A percentile compares a stretch with the other conserved stretches of the same genome.
These are phyloP conservation scores for Phytopythium litorale DNA, from an alignment of 352 stramenopile genomes.

Conservation along the genomic window DNA sequence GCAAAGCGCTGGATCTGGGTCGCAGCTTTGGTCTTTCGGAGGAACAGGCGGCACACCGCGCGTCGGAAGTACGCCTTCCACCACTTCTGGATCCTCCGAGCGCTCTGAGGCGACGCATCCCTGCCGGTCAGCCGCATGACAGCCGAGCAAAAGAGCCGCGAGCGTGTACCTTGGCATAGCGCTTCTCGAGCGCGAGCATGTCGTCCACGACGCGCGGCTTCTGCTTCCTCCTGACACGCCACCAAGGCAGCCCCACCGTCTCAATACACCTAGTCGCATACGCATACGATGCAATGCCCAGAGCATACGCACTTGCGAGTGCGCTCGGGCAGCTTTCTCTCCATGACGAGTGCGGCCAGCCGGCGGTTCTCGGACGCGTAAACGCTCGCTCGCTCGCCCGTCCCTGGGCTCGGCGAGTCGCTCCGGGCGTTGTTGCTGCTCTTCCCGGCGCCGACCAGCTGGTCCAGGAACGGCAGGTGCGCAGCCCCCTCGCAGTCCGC, in stretches of 20 bases:
- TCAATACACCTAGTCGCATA: no score
- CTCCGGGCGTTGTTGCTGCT: constrained; percentile 28
- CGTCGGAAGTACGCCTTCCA: constrained; percentile 40
- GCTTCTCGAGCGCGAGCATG: constrained; percentile 61
- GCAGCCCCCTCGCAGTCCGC: neutral
- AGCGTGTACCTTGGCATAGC: constrained; percentile 32
- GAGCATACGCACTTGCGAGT: constrained; percentile 23
- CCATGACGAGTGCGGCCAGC: constrained; percentile 38
- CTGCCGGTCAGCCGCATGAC: neutral
- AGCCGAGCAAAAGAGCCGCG: neutral
- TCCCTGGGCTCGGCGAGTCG: neutral
- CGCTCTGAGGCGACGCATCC: constrained; percentile 21
- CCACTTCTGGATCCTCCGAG: constrained; percentile 48
- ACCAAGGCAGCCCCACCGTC: neutral
- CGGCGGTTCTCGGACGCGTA: constrained; percentile 70
- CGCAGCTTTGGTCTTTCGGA: constrained; percentile 31
- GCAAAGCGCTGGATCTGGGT: constrained; percentile 54
- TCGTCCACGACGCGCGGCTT: constrained; percentile 65
- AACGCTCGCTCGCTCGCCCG: constrained; percentile 16
- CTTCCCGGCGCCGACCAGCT: constrained; percentile 2
- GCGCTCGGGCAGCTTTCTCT: constrained; percentile 33
- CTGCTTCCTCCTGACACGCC: constrained; percentile 30
- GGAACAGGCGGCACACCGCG: constrained; percentile 43
- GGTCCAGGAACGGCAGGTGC: constrained; percentile 11
- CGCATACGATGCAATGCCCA: no score